Evolutionary conservation across 208 protist genomes (phyloP), one percentile per base, ranked within the genome.

Genomic region (Acanthamoeba castellanii): DNA sequence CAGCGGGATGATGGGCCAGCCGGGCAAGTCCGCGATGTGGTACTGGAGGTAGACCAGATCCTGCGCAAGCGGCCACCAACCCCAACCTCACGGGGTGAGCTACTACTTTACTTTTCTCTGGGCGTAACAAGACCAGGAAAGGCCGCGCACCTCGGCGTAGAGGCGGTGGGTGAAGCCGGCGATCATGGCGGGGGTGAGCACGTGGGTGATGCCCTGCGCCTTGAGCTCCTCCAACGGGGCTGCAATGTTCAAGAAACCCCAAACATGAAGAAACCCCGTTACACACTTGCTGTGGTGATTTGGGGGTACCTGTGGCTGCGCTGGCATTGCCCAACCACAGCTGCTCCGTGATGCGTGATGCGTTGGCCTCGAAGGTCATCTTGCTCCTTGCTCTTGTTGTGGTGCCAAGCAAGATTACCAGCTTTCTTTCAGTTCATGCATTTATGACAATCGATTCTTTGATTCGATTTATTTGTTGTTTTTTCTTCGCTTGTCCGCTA

Each of bases 131-230:
- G n/a, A n/a, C n/a, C 22, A 85, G 45, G 42, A 52, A 85, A 30
- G 37, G 74, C n/a, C 74, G 30, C 74, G 30, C 47, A 34, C 78
- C 34, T 87, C 27, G 50, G 32, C 7, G 45, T 87, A 87, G 27
- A 50, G 78, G 3, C 32, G 22, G 45, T 50, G 78, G 37, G 20
- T 18, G 78, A 87, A 87, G 45, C 37, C 37, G 16, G 78, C 78
- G 14, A 87, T 87, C 78, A 87, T 59, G n/a, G 78, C 78, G 42
- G 78, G 78, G 37, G 50, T 59, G 50, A 87, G 78, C 20, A 87
- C 78, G 25, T 87, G 78, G 37, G 78, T 87, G 50, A 87, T 87
- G 78, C 78, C 78, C 30, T 59, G 50, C 22, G 45, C 45, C 25
- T 57, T 25, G 27, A 87, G 78, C 37, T 87, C 78, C 32, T 87